Base-by-base conservation (phyloP, 1,139 yeast genomes). In the Yamadazyma friedrichii region DNA sequence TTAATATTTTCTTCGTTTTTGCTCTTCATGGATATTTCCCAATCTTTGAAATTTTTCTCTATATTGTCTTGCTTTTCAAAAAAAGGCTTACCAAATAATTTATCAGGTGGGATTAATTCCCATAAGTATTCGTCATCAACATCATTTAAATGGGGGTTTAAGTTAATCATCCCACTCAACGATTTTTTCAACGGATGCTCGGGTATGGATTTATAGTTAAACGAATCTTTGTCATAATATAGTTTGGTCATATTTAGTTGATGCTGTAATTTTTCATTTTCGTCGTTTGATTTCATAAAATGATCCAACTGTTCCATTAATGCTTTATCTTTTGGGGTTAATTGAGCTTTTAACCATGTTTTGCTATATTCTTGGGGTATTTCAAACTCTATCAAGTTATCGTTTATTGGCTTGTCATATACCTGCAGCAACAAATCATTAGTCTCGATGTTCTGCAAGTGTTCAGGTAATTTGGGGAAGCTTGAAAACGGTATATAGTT, bases 81-180 rank as follows among this genome's bases (percentile, higher is more conserved):
- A 2, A 76, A 75, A 11, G 70, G 68, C 3, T 51, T 51, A 9
- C 69, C 74, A 52, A 64, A 70, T 31, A 63, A 50, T 38, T 61
- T 62, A 15, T 60, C 65, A 33, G 58, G 57, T 1, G 76, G 76
- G 28, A 67, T 54, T 34, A 67, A 43, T 12, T 63, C 55, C 76
- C 77, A 70, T 32, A 72, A 59, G 43, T 65, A 69, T 30, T 64
- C 70, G 46, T 72, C 74, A 40, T 65, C 66, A 12, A 72, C 61
- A 36, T 63, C 66, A 13, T 62, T 58, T 43, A 71, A 55, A 15
- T 58, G 55, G 3, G 67, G 65, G 46, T 70, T 70, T 42, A 68
- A 49, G 37, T 64, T 64, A 24, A 67, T 59, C 67, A 69, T 64
- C 6, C 75, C 75, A 40, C 73, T 66, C 31, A 71, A 52, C 3